These are phyloP conservation scores for Boletellus ananas DNA, from an alignment of 768 basidiomycete species.

Conservation along the genomic window DNA sequence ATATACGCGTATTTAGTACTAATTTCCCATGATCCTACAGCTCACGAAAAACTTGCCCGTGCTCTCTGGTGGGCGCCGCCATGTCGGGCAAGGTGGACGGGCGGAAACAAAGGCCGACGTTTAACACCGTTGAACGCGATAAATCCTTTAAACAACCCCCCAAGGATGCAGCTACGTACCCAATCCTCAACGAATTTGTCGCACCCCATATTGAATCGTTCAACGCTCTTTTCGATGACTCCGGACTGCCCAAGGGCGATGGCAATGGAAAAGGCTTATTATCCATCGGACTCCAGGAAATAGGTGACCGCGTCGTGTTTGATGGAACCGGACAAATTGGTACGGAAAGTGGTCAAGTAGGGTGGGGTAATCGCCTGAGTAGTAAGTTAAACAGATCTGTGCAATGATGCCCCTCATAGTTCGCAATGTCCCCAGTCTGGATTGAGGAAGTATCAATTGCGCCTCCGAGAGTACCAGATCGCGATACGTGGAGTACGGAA, in stretches of 20 bases:
- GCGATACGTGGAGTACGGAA: conserved; percentile 69
- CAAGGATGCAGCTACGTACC: conserved; percentile 61
- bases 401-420: conserved; percentile 7
- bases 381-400: conserved; percentile 48
- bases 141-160: conserved; percentile 73
- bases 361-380: conserved; percentile 82
- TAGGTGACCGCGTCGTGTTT: conserved; percentile 90
- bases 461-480: conserved; percentile 83
- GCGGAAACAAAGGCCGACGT: conserved; percentile 50
- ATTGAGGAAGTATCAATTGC: conserved; percentile 83
- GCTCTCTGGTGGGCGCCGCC: neutral
- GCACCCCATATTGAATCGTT: conserved; percentile 93
- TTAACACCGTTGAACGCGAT: conserved; percentile 81
- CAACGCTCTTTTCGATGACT: conserved; percentile 94
- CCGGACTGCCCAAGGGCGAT: conserved; percentile 69
- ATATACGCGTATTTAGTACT: conserved; percentile 18
- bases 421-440: conserved; percentile 60
- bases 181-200: conserved; percentile 89
- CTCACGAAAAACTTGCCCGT: conserved; percentile 12
- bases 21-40: conserved; percentile 20
- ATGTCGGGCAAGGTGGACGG: conserved; percentile 52
- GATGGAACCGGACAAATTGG: conserved; percentile 62
- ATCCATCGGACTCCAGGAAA: conserved; percentile 73
- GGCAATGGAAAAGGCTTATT: conserved; percentile 79
- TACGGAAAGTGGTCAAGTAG: conserved; percentile 48